Percentiles rank a stretch among this genome's conserved stretches.
phyloP scores from a whole-genome alignment of 2,329 filamentous ascomycete species.

The Scedosporium boydii region DNA sequence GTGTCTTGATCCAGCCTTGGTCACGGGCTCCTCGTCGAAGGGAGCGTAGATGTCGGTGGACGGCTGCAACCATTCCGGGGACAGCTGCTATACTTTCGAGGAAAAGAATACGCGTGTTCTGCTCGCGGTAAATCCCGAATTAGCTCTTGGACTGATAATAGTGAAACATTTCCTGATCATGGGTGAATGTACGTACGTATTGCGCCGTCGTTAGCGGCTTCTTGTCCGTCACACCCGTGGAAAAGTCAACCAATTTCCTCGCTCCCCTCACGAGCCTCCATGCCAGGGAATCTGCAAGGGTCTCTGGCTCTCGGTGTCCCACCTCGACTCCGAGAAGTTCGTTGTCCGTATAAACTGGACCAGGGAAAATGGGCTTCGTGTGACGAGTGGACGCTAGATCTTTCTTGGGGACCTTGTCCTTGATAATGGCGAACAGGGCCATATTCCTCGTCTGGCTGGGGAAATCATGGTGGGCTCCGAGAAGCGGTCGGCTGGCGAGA shows the following conservation, averaged over 20 bases:
- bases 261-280: conserved; percentile 67
- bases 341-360: conserved; percentile 64
- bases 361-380: conserved; percentile 59
- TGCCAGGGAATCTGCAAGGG: conserved; percentile 68
- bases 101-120: conserved; percentile 79
- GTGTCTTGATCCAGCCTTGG: conserved; percentile 92
- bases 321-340: conserved; percentile 69
- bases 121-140: not conserved
- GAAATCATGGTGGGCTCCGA: not conserved
- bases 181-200: conserved; percentile 44
- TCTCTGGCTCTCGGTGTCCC: conserved; percentile 66
- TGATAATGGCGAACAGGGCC: conserved; percentile 40
- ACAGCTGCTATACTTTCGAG: conserved; percentile 91
- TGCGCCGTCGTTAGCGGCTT: conserved; percentile 71
- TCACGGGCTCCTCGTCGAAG: conserved; percentile 81
- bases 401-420: conserved; percentile 40
- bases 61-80: conserved; percentile 93
- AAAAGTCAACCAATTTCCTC: conserved; percentile 71
- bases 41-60: conserved; percentile 80
- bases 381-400: conserved; percentile 52
- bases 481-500: not conserved
- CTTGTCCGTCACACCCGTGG: conserved; percentile 54
- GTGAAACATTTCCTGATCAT: not conserved
- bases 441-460: conserved; percentile 18
- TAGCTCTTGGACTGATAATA: not conserved